These are phyloP conservation scores for Solanum pennellii DNA, from an alignment of 257 asterid genomes.

Conservation along the genomic window DNA sequence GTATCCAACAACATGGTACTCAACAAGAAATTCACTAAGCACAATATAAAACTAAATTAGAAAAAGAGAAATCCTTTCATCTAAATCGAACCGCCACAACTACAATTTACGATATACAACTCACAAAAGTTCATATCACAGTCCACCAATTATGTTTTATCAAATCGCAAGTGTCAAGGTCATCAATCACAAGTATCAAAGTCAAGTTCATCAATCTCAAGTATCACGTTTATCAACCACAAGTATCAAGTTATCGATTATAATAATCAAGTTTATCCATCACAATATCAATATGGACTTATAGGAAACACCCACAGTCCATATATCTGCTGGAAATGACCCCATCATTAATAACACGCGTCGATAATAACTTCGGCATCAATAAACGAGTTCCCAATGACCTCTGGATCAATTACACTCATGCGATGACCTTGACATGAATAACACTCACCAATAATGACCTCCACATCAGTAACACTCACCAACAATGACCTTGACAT, in stretches of 20 bases:
- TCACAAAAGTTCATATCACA: not conserved
- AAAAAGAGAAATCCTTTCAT: not conserved
- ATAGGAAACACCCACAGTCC: not conserved
- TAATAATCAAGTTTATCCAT: not conserved
- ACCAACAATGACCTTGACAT: not conserved
- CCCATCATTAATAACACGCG: not conserved
- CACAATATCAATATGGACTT: not conserved
- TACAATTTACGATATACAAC: not conserved
- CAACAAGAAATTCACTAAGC: not conserved
- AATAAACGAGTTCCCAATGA: no score
- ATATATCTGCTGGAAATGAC: not conserved
- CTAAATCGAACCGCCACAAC: not conserved
- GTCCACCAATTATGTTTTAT: not conserved
- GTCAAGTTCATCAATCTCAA: not conserved
- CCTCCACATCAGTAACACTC: not conserved
- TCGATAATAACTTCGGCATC: not conserved
- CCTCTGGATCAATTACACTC: not conserved
- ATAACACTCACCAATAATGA: no score
- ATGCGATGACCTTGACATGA: not conserved
- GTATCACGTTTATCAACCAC: not conserved
- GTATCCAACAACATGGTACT: not conserved
- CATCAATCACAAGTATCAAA: not conserved
- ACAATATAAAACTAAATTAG: not conserved
- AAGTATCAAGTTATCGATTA: not conserved
- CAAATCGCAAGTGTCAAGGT: not conserved